Evolutionary conservation across 1,284 basidiomycete genomes (phyloP), one percentile per base, ranked within the genome.

Genomic region (Sutorius eximius): DNA sequence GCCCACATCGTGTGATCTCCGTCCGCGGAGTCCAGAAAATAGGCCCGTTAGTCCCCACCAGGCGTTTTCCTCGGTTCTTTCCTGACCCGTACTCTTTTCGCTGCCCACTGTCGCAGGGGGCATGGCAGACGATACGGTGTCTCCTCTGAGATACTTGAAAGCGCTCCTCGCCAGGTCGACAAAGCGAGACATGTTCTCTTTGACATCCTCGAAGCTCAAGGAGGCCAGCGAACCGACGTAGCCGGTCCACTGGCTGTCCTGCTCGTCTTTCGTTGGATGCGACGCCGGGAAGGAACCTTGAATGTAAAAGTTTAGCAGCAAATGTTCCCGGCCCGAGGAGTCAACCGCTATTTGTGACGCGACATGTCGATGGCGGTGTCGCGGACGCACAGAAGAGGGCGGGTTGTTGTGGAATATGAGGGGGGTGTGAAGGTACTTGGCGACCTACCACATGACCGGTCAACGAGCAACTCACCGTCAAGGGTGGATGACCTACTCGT

Each of bases 221-320:
- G 82, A 76, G 1, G 78, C 73, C 20, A 87, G 46, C 22, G 66
- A 61, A 16, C 71, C 65, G 9, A 73, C 33, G 34, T 57, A 57
- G 30, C 49, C 43, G 7, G 44, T 11, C 56, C 55, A 57, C 20
- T 54, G 53, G 15, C 32, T 30, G 16, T 52, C 60, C 59, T 57
- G 71, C 75, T 79, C 75, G 30, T 52, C 69, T 22, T 66, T 62
- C 20, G 56, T 64, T 10, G 62, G 61, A 27, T 65, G 44, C n/a
- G 63, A 59, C 15, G 62, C 48, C 29, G 69, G 67, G 76, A 77
- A 45, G 73, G 75, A 55, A 71, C 82, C 83, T 72, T 87, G 80
- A 27, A 91, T 77, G 62, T 86, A 92, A 69, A 92, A 92, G 49
- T 85, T 87, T 63, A 92, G 78, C 37, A 90, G 77, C 81, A 92